Evolutionary conservation across 805 yeast species (phyloP).

Genomic region (Kodamaea kakaduensis): DNA sequence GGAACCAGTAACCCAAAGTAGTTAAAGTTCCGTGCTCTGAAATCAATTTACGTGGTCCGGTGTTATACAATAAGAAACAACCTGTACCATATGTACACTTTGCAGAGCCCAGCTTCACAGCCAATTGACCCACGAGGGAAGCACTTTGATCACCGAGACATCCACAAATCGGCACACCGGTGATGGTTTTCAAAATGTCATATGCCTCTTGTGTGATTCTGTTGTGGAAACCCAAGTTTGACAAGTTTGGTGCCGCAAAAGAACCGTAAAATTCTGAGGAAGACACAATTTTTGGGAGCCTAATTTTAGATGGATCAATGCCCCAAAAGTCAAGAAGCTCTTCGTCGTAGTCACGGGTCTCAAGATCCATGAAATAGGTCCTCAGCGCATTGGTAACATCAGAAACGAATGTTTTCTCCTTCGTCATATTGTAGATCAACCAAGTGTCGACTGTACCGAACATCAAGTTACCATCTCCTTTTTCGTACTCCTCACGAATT

Average conservation of each 20-base stretch:
- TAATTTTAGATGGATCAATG: slow-evolving; percentile 61
- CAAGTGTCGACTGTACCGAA: slow-evolving; percentile 95
- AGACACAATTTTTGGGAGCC: slow-evolving; percentile 73
- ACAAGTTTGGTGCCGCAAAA: slow-evolving; percentile 58
- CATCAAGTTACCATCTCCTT: slow-evolving; percentile 68
- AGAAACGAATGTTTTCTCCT: slow-evolving; percentile 65
- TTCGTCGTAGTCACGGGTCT: slow-evolving; percentile 69
- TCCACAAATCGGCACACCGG: slow-evolving; percentile 75
- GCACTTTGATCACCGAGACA: slow-evolving; percentile 94
- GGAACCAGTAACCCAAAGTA: slow-evolving; percentile 89
- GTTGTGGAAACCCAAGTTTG: slow-evolving; percentile 48
- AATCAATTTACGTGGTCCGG: slow-evolving; percentile 69
- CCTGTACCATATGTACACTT: slow-evolving; percentile 98
- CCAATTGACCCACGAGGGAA: slow-evolving; percentile 89
- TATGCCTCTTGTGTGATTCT: slow-evolving; percentile 50
- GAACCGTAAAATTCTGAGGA: slow-evolving; percentile 76
- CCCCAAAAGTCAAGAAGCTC: slow-evolving; percentile 76
- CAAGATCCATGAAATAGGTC: slow-evolving; percentile 83
- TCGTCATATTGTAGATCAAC: slow-evolving; percentile 81
- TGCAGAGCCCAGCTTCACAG: slow-evolving; percentile 78
- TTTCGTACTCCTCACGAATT: slow-evolving; percentile 64
- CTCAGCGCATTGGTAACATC: slow-evolving; percentile 92
- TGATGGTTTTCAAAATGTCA: slow-evolving; percentile 45
- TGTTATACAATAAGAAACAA: slow-evolving; percentile 82
- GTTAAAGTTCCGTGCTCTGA: slow-evolving; percentile 82